These are phyloP conservation scores for Talaromyces nanjingensis DNA, from an alignment of 495 filamentous ascomycete species.

Conservation along the genomic window DNA sequence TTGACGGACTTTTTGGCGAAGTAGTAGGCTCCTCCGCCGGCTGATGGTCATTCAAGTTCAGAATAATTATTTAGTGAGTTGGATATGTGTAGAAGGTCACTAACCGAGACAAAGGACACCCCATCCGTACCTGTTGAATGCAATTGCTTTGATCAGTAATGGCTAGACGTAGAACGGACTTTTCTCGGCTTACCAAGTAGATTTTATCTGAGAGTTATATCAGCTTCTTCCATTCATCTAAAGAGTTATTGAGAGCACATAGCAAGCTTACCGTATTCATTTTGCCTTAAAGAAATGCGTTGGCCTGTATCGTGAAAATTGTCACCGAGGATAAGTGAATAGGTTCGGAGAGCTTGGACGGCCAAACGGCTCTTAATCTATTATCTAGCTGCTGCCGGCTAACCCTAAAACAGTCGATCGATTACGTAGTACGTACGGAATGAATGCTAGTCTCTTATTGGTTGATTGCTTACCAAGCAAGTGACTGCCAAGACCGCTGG, in stretches of 20 bases:
- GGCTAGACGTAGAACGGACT: background rate
- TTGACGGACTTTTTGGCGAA: slow-evolving; percentile 95
- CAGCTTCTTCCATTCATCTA: background rate
- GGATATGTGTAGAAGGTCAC: slow-evolving; percentile 7
- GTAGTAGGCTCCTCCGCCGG: slow-evolving; percentile 89
- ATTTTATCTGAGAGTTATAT: slow-evolving; percentile 34
- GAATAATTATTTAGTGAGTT: background rate
- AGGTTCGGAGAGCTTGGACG: background rate
- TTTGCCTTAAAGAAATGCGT: background rate
- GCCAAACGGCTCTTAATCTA: background rate
- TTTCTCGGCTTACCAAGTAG: slow-evolving; percentile 40
- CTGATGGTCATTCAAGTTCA: slow-evolving; percentile 26
- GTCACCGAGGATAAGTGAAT: background rate
- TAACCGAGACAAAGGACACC: slow-evolving; percentile 73
- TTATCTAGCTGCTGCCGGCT: background rate
- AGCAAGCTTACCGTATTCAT: slow-evolving; percentile 42
- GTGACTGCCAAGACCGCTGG: background rate
- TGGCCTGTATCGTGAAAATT: background rate
- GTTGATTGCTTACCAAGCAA: background rate
- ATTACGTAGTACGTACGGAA: background rate
- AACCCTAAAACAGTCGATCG: background rate
- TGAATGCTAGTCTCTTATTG: background rate
- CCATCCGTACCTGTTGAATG: slow-evolving; percentile 66
- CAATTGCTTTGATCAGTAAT: slow-evolving; percentile 19
- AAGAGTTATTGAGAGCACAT: too few relatives aligned